These are phyloP conservation scores for Choricystis sp. DNA, from an alignment of 139 green algal species.

Conservation along the genomic window DNA sequence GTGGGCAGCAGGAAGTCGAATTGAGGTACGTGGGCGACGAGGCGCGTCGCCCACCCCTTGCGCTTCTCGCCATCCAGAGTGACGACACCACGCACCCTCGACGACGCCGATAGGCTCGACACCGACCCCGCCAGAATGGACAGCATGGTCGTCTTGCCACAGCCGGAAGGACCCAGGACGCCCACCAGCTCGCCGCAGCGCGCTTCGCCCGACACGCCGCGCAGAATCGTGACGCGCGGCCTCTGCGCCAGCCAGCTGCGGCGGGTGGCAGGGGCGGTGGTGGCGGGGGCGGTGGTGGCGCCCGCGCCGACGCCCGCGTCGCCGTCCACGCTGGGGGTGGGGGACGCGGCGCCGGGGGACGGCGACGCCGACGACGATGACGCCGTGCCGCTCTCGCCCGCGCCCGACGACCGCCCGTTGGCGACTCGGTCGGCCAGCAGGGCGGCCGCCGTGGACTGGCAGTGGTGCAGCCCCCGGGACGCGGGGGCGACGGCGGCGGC, in stretches of 20 bases:
- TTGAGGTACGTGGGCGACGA: conserved; percentile 57
- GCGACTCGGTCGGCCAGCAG: too few relatives aligned
- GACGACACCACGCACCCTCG: conserved; percentile 4
- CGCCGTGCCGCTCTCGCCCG: too few relatives aligned
- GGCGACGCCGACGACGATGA: neutral
- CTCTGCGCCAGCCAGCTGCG: neutral
- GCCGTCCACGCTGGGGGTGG: too few relatives aligned
- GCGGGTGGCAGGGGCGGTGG: neutral
- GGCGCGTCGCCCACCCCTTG: conserved; percentile 1
- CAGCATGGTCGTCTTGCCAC: conserved; percentile 64
- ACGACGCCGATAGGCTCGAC: conserved; percentile 1
- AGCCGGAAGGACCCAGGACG: conserved; percentile 27
- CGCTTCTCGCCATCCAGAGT: conserved; percentile 7
- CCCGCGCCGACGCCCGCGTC: too few relatives aligned
- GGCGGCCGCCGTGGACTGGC: neutral
- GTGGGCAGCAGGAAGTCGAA: conserved; percentile 41
- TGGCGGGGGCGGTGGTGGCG: too few relatives aligned
- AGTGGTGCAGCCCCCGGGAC: neutral
- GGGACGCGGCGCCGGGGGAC: neutral
- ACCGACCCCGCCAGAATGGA: conserved; percentile 22
- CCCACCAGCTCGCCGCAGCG: conserved; percentile 15
- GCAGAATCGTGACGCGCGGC: conserved; percentile 5
- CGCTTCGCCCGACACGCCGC: conserved; percentile 5
- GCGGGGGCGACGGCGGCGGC: neutral
- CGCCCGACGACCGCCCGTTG: too few relatives aligned